Percentiles rank a stretch among this genome's conserved stretches.
These are phyloP conservation scores for Panellus pusillus DNA, from an alignment of 768 basidiomycete genomes.

Conservation along the genomic window DNA sequence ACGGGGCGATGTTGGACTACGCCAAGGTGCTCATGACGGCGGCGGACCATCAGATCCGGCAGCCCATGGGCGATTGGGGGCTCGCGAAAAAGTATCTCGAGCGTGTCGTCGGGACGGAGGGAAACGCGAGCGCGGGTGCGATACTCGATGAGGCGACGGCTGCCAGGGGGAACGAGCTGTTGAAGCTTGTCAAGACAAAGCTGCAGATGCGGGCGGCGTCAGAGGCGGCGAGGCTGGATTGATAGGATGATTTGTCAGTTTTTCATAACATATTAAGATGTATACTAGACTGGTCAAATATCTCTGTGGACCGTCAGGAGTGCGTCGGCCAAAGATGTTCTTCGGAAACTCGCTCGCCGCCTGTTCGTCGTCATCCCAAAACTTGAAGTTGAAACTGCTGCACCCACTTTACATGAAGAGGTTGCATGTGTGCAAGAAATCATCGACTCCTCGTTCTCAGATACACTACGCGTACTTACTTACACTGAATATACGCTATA, in stretches of 20 bases:
- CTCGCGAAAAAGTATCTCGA: slow-evolving; percentile 53
- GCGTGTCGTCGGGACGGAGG: slow-evolving; percentile 1
- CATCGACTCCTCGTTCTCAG: too few species aligned
- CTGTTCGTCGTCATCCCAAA: too few species aligned
- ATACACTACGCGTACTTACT: too few species aligned
- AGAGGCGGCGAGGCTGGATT: slow-evolving; percentile 10
- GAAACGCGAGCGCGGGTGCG: not conserved
- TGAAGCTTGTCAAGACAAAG: slow-evolving; percentile 42
- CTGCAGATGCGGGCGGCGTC: slow-evolving; percentile 37
- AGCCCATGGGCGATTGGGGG: slow-evolving; percentile 45
- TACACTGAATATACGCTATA: slow-evolving; percentile 8
- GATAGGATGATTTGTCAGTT: not conserved
- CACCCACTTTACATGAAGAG: too few species aligned
- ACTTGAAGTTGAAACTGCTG: too few species aligned
- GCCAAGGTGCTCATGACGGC: slow-evolving; percentile 58
- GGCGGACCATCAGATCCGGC: slow-evolving; percentile 56
- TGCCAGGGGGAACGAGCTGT: slow-evolving; percentile 51
- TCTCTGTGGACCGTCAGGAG: too few species aligned
- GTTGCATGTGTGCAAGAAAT: too few species aligned
- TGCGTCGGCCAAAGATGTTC: too few species aligned
- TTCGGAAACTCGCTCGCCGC: too few species aligned
- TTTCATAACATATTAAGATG: too few species aligned
- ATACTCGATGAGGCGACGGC: slow-evolving; percentile 30
- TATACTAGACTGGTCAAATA: too few species aligned
- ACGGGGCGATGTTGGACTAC: slow-evolving; percentile 46